Percentiles rank a stretch among this genome's conserved stretches.
phyloP scores from a whole-genome alignment of 2,329 filamentous ascomycete species.

The Pseudogymnoascus sp. region DNA sequence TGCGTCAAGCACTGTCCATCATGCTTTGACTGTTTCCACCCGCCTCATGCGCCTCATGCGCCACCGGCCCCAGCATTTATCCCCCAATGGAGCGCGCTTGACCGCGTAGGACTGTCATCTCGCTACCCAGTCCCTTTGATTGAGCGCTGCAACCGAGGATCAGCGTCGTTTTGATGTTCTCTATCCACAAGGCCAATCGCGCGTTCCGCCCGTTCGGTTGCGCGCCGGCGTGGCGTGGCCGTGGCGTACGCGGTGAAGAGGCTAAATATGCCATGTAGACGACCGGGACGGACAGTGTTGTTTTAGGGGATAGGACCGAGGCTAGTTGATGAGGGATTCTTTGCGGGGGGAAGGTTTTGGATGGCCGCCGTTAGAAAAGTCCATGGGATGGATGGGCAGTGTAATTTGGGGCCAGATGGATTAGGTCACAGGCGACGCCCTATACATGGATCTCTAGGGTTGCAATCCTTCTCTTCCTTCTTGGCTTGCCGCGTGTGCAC shows the following conservation, averaged over 20 bases:
- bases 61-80: not conserved
- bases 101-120: not conserved
- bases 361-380: not conserved
- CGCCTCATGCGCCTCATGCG: not conserved
- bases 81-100: not conserved
- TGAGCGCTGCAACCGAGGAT: constrained; percentile 4
- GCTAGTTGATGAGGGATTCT: not conserved
- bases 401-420: not conserved
- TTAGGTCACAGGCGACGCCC: not conserved
- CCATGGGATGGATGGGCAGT: not conserved
- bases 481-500: not conserved
- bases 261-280: not conserved
- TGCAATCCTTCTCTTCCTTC: not conserved
- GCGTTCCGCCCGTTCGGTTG: not conserved
- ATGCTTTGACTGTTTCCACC: not conserved
- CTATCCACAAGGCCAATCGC: not conserved
- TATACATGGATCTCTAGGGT: not conserved
- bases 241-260: not conserved
- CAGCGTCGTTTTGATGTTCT: not conserved
- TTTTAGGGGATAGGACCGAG: not conserved
- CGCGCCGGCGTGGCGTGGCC: not conserved
- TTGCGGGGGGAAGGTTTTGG: not conserved
- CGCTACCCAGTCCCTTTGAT: not conserved
- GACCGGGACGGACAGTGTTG: not conserved
- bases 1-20: not conserved